phyloP scores from a whole-genome alignment of 495 filamentous ascomycete genomes.

The Xylaria flabelliformis region DNA sequence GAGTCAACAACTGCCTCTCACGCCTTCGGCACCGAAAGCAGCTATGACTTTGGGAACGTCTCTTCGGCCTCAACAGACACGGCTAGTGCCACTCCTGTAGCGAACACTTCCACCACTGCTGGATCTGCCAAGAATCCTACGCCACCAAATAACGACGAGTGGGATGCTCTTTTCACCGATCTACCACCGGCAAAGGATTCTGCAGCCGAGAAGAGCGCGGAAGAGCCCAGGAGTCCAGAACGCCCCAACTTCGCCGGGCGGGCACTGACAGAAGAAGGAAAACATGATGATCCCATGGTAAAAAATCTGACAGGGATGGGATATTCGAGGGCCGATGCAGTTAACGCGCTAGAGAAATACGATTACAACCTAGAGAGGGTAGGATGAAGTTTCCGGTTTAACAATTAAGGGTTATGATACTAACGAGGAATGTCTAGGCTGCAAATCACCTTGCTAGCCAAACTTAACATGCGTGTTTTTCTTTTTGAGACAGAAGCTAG shows the following conservation, averaged over 20 bases:
- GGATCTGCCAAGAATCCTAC: constrained; percentile 42
- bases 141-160: constrained; percentile 71
- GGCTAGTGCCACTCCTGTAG: constrained; percentile 60
- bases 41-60: constrained; percentile 56
- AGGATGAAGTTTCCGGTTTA: constrained; percentile 44
- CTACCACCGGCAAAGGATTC: constrained; percentile 64
- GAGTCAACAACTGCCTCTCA: constrained; percentile 47
- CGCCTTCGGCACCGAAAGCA: constrained; percentile 54
- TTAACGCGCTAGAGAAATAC: constrained; percentile 87
- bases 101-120: constrained; percentile 43
- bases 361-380: constrained; percentile 97
- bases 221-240: constrained; percentile 39
- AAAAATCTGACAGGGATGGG: constrained; percentile 93
- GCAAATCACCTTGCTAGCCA: constrained; percentile 57
- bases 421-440: constrained; percentile 47
- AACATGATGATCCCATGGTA: constrained; percentile 88
- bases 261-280: constrained; percentile 74
- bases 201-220: constrained; percentile 35
- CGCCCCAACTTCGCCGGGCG: constrained; percentile 56
- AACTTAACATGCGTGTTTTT: constrained; percentile 42
- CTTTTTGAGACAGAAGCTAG: constrained; percentile 35
- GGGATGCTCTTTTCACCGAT: constrained; percentile 93
- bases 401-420: constrained; percentile 29
- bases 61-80: constrained; percentile 52
- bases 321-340: constrained; percentile 77